Evolutionary conservation across 257 asterid species (phyloP), one percentile per base, ranked within the genome.

Genomic region (Fraxinus cuspidata): DNA sequence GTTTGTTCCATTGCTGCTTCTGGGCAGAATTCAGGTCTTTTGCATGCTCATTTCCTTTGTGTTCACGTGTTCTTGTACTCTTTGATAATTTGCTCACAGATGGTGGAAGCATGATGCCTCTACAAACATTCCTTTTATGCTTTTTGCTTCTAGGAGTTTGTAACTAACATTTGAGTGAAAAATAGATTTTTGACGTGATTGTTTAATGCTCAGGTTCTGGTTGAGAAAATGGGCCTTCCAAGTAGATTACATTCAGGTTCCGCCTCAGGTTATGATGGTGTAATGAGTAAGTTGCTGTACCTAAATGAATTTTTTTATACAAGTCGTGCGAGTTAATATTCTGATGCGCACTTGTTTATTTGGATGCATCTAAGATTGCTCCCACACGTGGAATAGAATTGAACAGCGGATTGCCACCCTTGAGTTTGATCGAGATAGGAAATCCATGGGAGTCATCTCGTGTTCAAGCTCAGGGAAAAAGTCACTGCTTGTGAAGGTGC

Each of bases 211-310:
- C 85, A 96, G 99, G 97, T 96, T 88, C 85, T 96, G 86, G 98
- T 88, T 69, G 98, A 96, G 89, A 96, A 96, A 86, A 93, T 96
- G 97, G 99, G 97, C 42, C 95, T 88, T 80, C 94, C 99, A 68
- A 76, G 67, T 63, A 94, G 89, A 73, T 11, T 88, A 70, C 79
- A 83, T 77, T 84, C 90, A 76, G 84, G 79, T 53, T 75, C 88
- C 71, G 84, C 94, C 78, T 82, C 95, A 18, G 83, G 78, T 68
- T 73, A 80, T 77, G 89, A 78, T 76, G 95, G 87, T 73, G 83
- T 83, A 63, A 84, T 92, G 70, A 79, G 99, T 96, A 88, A 93
- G 98, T 81, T 84, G 1, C 58, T 77, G 19, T 44, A 35, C 37
- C 5, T 58, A 35, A 23, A 58, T 74, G 68, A 7, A 69, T n/a